Base-by-base conservation (phyloP, 768 basidiomycete genomes). In the Roridomyces roridus region DNA sequence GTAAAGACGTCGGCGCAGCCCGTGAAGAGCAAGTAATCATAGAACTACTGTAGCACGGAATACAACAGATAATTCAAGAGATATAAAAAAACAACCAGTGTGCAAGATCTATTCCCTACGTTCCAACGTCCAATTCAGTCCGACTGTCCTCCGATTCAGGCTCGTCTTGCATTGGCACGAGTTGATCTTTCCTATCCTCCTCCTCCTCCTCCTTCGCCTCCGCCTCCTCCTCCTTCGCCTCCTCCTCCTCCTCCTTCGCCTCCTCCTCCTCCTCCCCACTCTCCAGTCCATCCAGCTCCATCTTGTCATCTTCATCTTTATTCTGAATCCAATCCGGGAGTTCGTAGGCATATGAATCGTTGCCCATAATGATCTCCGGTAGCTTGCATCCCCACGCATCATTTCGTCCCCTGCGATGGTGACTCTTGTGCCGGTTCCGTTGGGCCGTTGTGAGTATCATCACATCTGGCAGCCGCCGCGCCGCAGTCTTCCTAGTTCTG, bases 1-100 rank as follows among this genome's bases (percentile, higher is more conserved):
- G 72, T 85, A 24, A 46, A 29, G 39, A 40, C 57, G 4, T 46
- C 34, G 14, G 50, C 21, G 24, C 34, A 21, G 42, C n/a, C 20
- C 12, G 3, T 23, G 21, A 46, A 41, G 35, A 45, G n/a, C n/a
- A n/a, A n/a, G n/a, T n/a, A n/a, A n/a, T n/a, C n/a, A 5, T 28
- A 29, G 17, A 36, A 29, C 25, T 25, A 20, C 3, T 10, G 28
- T 2, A 39, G 24, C 17, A 15, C 31, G 10, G 46, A 47, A 44
- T 59, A 59, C 57, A 59, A 53, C 51, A 59, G 46, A 47, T 45
- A 48, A 52, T 53, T 58, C 57, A 59, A 59, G 51, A 59, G 41
- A 40, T 11, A 48, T 26, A 34, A 53, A 59, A 47, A 45, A 34
- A 47, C 20, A 40, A 31, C 51, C 45, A 34, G 31, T 10, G 15